Percentiles rank a stretch among this genome's conserved stretches.
Conservation (phyloP, 2,329 filamentous ascomycete species). For the Aspergillus unguis region DNA sequence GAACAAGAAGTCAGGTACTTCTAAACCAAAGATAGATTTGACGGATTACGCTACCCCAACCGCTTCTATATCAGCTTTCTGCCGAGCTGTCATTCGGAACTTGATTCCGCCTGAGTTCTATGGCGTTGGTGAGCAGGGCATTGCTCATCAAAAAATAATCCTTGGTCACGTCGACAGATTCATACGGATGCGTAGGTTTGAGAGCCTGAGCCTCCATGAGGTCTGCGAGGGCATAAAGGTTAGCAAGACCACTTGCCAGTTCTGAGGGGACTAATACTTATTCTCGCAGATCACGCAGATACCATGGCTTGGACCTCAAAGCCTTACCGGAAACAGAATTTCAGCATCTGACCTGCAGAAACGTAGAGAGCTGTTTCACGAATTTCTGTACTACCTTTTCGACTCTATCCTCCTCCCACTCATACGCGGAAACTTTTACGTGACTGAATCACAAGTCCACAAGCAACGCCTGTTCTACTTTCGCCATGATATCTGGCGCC, state of each 20-base stretch:
- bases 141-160: constrained; percentile 61
- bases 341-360: constrained; percentile 71
- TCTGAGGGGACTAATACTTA: not conserved
- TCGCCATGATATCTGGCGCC: constrained; percentile 86
- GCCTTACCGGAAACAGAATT: constrained; percentile 48
- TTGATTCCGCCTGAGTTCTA: constrained; percentile 74
- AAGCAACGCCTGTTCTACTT: constrained; percentile 87
- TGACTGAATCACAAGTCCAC: constrained; percentile 82
- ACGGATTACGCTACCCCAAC: constrained; percentile 66
- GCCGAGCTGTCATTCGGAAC: constrained; percentile 68
- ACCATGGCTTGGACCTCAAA: constrained; percentile 66
- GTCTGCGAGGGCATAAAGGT: constrained; percentile 74
- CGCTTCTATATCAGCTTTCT: constrained; percentile 77
- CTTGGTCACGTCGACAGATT: constrained; percentile 73
- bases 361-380: constrained; percentile 72
- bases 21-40: constrained; percentile 42
- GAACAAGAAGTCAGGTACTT: constrained; percentile 5
- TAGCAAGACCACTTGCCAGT: constrained; percentile 14
- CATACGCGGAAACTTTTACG: constrained; percentile 83
- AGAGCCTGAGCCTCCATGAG: constrained; percentile 75
- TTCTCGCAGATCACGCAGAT: constrained; percentile 61
- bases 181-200: constrained; percentile 72
- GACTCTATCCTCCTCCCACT: constrained; percentile 89
- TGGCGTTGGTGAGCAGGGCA: constrained; percentile 56
- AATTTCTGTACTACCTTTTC: constrained; percentile 89